Conservation (phyloP, 345 rosid genomes). For the Eucalyptus tenuipes region DNA sequence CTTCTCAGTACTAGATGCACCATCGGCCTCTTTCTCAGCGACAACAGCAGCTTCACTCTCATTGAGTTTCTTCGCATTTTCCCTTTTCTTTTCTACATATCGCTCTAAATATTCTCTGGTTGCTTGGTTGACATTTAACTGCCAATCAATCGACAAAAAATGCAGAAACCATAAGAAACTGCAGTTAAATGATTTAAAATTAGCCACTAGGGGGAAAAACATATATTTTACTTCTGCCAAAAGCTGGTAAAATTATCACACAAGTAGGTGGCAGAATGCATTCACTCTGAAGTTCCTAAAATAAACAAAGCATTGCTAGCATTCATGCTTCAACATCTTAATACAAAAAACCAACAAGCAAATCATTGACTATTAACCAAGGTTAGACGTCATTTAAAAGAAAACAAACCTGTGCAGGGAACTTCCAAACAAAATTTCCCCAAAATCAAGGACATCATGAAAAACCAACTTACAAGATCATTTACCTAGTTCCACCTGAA, state of each 20-base stretch:
- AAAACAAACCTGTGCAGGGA: background rate
- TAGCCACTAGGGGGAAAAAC: background rate
- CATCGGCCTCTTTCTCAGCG: constrained; percentile 35
- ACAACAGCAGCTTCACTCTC: constrained; percentile 29
- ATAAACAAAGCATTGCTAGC: background rate
- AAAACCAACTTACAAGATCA: background rate
- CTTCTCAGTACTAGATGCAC: constrained; percentile 21
- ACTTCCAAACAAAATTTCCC: background rate
- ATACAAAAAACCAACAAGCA: background rate
- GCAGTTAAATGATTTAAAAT: background rate
- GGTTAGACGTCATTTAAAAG: background rate
- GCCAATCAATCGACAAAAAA: background rate
- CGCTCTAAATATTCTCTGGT: constrained; percentile 74
- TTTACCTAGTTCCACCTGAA: background rate
- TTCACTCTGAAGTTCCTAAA: background rate
- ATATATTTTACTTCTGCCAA: background rate
- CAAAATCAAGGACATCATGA: background rate
- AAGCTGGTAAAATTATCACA: background rate
- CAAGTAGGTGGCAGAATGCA: background rate
- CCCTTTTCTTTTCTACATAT: constrained; percentile 74
- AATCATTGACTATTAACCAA: background rate
- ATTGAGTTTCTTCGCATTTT: constrained; percentile 49
- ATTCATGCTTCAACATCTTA: background rate
- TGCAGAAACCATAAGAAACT: background rate
- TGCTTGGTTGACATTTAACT: constrained; percentile 90